phyloP scores from a whole-genome alignment of 2,329 filamentous ascomycete species.

The Akanthomyces muscarius region DNA sequence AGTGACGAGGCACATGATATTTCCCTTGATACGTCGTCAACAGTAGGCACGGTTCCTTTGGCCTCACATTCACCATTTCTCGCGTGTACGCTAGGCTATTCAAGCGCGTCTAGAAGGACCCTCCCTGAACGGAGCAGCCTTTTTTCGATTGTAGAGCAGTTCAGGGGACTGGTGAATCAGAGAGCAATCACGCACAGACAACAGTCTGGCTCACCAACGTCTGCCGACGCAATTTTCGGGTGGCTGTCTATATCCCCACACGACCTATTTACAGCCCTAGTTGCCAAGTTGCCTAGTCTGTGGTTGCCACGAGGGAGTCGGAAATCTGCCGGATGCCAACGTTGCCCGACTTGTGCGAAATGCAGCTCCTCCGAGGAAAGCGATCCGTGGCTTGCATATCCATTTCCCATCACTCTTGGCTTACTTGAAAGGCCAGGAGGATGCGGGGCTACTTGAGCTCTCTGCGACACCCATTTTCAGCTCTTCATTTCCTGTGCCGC shows the following conservation, averaged over 20 bases:
- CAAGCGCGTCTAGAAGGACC: background rate
- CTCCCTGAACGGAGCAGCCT: background rate
- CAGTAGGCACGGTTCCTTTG: background rate
- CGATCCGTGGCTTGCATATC: too few relatives aligned
- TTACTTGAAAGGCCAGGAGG: background rate
- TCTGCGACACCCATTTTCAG: constrained; percentile 1
- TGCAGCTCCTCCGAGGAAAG: too few relatives aligned
- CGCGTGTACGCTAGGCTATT: background rate
- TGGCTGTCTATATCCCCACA: constrained; percentile 1
- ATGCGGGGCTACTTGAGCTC: background rate
- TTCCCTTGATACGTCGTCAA: too few relatives aligned
- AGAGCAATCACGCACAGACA: constrained; percentile 9
- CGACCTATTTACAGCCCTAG: background rate
- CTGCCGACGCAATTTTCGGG: background rate
- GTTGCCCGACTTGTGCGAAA: too few relatives aligned
- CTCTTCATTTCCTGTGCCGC: constrained; percentile 3
- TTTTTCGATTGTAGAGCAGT: background rate
- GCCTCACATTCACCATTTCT: background rate
- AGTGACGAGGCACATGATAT: too few relatives aligned
- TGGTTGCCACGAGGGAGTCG: too few relatives aligned
- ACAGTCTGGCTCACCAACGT: background rate
- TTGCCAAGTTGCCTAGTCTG: background rate
- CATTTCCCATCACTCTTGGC: background rate
- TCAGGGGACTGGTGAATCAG: background rate
- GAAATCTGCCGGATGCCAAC: too few relatives aligned